Evolutionary conservation across 768 basidiomycete genomes (phyloP).

Genomic region (Roridomyces roridus): DNA sequence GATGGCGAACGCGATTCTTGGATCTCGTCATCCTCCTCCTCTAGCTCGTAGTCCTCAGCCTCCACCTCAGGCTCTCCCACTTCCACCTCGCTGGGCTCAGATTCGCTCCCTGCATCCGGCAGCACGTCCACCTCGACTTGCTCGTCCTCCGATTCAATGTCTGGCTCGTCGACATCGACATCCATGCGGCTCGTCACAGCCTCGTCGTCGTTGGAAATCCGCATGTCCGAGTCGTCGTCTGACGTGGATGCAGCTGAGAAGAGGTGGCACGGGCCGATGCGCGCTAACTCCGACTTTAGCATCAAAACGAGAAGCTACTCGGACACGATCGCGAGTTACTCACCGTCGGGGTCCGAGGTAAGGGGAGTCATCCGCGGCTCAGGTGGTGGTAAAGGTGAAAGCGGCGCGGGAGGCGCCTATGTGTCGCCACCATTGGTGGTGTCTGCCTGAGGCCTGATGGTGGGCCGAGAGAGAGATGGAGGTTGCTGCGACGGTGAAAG

Average conservation of each 20-base stretch:
- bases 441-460: too few relatives aligned
- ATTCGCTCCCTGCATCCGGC: constrained; percentile 15
- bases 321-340: not conserved
- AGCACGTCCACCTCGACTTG: constrained; percentile 25
- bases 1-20: constrained; percentile 23
- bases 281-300: constrained; percentile 22
- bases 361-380: too few relatives aligned
- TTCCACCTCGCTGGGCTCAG: constrained; percentile 16
- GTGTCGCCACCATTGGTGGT: too few relatives aligned
- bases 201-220: constrained; percentile 16
- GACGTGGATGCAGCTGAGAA: constrained; percentile 20
- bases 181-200: constrained; percentile 7
- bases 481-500: too few relatives aligned
- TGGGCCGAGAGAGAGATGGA: too few relatives aligned
- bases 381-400: too few relatives aligned
- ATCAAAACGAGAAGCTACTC: constrained; percentile 9
- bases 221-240: constrained; percentile 18
- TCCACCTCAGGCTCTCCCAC: constrained; percentile 20
- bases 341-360: too few relatives aligned
- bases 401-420: too few relatives aligned
- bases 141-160: constrained; percentile 11
- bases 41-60: constrained; percentile 26
- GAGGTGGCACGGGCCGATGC: constrained; percentile 18
- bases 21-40: constrained; percentile 25
- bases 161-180: constrained; percentile 13